phyloP scores from a whole-genome alignment of 2,329 filamentous ascomycete species.

The Alternaria sp. region DNA sequence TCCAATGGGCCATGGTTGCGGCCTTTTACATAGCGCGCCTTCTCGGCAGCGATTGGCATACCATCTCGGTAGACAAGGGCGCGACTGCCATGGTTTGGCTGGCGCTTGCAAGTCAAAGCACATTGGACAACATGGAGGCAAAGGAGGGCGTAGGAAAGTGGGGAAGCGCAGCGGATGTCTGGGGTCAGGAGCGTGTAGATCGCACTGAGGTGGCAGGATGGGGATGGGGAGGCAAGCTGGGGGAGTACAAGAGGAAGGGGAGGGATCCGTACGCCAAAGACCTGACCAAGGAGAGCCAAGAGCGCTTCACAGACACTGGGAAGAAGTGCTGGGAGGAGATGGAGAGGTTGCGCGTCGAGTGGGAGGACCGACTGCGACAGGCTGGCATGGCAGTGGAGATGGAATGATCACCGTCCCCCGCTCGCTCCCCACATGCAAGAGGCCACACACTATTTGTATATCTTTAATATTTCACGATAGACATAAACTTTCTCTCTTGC shows the following conservation, averaged over 20 bases:
- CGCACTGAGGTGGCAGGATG: slow-evolving; percentile 86
- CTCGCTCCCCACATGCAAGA: not conserved
- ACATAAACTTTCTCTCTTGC: not conserved
- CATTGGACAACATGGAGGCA: slow-evolving; percentile 62
- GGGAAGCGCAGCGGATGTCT: slow-evolving; percentile 73
- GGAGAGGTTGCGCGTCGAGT: slow-evolving; percentile 71
- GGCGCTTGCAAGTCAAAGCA: slow-evolving; percentile 69
- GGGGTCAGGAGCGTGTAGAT: slow-evolving; percentile 67
- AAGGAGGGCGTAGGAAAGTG: slow-evolving; percentile 73
- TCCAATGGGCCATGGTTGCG: slow-evolving; percentile 72
- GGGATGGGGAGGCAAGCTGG: slow-evolving; percentile 67
- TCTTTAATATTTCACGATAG: not conserved
- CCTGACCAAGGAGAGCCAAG: slow-evolving; percentile 65
- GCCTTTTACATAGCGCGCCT: slow-evolving; percentile 75
- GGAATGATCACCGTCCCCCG: slow-evolving; percentile 14
- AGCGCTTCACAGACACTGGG: slow-evolving; percentile 68
- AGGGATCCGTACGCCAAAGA: slow-evolving; percentile 65
- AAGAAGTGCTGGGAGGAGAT: slow-evolving; percentile 70
- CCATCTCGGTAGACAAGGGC: slow-evolving; percentile 75
- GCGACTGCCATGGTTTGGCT: slow-evolving; percentile 81
- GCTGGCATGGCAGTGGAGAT: slow-evolving; percentile 48
- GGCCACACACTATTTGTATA: not conserved
- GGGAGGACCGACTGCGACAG: slow-evolving; percentile 57
- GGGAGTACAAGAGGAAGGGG: slow-evolving; percentile 58
- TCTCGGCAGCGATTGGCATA: slow-evolving; percentile 89